phyloP scores from a whole-genome alignment of 176 grass and related monocot species.

The Leersia perrieri region DNA sequence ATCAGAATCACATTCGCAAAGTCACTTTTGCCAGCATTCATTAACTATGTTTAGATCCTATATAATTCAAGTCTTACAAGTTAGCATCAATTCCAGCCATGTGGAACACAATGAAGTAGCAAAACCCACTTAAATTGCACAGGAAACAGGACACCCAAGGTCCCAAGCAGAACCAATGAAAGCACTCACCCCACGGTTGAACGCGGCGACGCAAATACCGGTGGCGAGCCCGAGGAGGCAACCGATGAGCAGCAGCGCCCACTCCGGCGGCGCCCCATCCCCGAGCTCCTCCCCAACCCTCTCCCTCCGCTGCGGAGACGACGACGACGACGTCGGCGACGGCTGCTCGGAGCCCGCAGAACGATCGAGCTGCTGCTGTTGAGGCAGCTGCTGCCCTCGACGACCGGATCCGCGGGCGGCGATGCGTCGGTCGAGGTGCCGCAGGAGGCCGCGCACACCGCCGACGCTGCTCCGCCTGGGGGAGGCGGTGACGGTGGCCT shows the following conservation, averaged over 20 bases:
- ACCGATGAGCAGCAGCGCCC: conserved; percentile 93
- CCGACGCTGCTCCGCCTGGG: conserved; percentile 49
- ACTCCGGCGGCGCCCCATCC: conserved; percentile 85
- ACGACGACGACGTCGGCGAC: conserved; percentile 11
- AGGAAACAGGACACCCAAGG: too few relatives aligned
- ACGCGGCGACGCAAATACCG: conserved; percentile 90
- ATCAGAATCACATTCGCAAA: neutral
- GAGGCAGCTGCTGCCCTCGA: conserved; percentile 27
- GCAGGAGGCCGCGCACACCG: conserved; percentile 67
- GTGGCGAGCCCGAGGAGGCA: conserved; percentile 94
- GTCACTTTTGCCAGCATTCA: neutral
- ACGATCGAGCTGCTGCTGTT: conserved; percentile 42
- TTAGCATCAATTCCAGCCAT: neutral
- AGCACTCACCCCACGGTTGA: conserved; percentile 81
- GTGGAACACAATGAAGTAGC: neutral
- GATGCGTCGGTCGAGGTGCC: conserved; percentile 75
- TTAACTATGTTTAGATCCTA: neutral
- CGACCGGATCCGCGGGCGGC: conserved; percentile 47
- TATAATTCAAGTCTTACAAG: neutral
- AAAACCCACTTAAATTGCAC: neutral
- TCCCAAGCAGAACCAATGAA: neutral
- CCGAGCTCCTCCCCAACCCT: conserved; percentile 55
- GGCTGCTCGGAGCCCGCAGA: conserved; percentile 4
- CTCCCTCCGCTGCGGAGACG: conserved; percentile 35
- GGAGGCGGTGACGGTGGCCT: conserved; percentile 38